Conservation (phyloP, 352 stramenopile genomes). For the Globisporangium paddicum region DNA sequence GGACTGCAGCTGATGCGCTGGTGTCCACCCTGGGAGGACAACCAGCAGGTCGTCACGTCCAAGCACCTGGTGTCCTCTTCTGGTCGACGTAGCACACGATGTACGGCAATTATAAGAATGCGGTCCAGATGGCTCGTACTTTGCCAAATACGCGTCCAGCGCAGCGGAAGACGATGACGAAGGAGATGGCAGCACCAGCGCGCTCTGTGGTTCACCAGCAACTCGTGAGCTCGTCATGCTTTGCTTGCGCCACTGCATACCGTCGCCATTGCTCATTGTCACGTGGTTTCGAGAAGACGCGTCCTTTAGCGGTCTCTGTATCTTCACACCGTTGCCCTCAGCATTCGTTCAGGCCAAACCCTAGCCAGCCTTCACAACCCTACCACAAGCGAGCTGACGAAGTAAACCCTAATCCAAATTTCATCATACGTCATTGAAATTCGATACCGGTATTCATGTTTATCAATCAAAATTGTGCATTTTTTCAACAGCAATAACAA, state of each 20-base stretch:
- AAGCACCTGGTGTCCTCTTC: too few species aligned
- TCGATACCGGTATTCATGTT: too few species aligned
- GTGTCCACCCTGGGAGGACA: not conserved
- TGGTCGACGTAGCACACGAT: too few species aligned
- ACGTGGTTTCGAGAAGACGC: not conserved
- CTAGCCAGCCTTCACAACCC: too few species aligned
- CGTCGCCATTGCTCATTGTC: not conserved
- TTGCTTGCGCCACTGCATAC: not conserved
- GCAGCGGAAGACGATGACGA: not conserved
- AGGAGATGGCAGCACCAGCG: too few species aligned
- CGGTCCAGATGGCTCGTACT: not conserved
- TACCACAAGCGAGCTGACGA: too few species aligned
- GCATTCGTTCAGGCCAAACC: too few species aligned
- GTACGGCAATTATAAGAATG: not conserved
- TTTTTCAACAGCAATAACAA: too few species aligned
- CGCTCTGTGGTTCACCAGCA: not conserved
- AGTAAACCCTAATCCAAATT: too few species aligned
- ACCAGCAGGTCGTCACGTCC: not conserved
- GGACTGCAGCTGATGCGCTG: not conserved
- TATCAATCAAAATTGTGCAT: too few species aligned
- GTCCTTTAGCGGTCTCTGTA: not conserved
- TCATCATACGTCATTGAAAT: too few species aligned
- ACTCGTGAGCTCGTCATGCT: not conserved
- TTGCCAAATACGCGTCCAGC: slow-evolving; percentile 1
- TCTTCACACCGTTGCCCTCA: too few species aligned